Evolutionary conservation across 164 flowering plant species (phyloP).

Genomic region (Buxus sempervirens): DNA sequence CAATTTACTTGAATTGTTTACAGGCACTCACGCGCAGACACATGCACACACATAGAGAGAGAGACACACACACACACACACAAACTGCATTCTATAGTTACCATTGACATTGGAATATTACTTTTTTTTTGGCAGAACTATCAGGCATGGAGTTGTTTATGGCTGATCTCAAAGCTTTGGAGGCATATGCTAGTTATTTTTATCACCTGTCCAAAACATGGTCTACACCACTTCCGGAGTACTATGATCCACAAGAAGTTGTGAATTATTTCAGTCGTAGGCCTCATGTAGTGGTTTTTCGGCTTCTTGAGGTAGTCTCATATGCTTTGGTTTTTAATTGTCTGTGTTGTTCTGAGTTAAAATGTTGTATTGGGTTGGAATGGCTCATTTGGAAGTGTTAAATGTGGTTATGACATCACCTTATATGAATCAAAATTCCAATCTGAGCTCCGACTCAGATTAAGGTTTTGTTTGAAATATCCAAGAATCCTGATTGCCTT

Average conservation of each 20-base stretch:
- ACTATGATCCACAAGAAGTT: constrained; percentile 68
- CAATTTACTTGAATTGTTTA: background rate
- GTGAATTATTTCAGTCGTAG: constrained; percentile 72
- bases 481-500: too few relatives aligned
- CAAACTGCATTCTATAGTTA: background rate
- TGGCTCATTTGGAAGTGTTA: too few relatives aligned
- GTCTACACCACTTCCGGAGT: constrained; percentile 94
- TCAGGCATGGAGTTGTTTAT: constrained; percentile 73
- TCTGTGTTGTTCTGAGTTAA: background rate
- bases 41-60: too few relatives aligned
- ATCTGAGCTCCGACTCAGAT: too few relatives aligned
- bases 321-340: constrained; percentile 1
- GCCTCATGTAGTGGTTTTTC: constrained; percentile 81
- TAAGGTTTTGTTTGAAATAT: too few relatives aligned
- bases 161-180: constrained; percentile 89
- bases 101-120: background rate
- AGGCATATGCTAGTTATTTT: constrained; percentile 59
- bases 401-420: too few relatives aligned
- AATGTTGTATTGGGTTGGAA: background rate
- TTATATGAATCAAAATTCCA: too few relatives aligned
- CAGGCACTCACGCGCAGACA: too few relatives aligned
- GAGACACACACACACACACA: too few relatives aligned
- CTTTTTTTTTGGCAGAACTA: constrained; percentile 47
- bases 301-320: constrained; percentile 78
- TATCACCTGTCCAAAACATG: constrained; percentile 52